Evolutionary conservation across 345 rosid species (phyloP), one percentile per base, ranked within the genome.

Genomic region (Combretum micranthum): DNA sequence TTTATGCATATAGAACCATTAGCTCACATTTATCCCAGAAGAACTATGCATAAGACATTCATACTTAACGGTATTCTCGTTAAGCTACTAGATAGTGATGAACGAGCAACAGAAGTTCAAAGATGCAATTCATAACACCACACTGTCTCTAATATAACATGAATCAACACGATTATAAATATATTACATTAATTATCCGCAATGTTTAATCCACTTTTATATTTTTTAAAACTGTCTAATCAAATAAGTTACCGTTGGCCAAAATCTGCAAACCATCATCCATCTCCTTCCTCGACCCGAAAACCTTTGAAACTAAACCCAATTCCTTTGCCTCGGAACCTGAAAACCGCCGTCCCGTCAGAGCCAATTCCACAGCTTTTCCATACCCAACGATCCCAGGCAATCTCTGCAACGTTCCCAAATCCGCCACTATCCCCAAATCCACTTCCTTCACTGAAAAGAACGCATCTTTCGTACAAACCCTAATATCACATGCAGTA

Each of bases 371-470:
- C 81, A 86, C 69, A 5, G 97, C 84, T 18, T 73, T 74, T 0
- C 90, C 95, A 20, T 59, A 68, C 43, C 93, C 97, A 14, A 92
- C 85, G 5, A 88, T 88, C 16, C 60, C 55, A 13, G 97, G 97
- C 19, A 92, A 48, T 56, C 98, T 64, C 82, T 92, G 95, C 0
- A 92, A 74, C 20, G 95, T 80, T n/a, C 98, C 96, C 4, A 88
- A 77, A 73, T 88, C 98, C 8, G 93, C 95, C 15, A 84, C 80
- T 47, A 92, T 72, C 12, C 79, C 97, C 62, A 86, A 18, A 65
- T 86, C 97, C 1, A 88, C 89, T 74, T 92, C 98, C 67, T 86
- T 88, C 26, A 86, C 87, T 0, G 86, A 65, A 69, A 92, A 88
- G 44, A 83, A 81, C 6, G 89, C 77, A 20, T 78, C 89, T 55